Conservation (phyloP, 768 basidiomycete species). For the Paxillus involutus region DNA sequence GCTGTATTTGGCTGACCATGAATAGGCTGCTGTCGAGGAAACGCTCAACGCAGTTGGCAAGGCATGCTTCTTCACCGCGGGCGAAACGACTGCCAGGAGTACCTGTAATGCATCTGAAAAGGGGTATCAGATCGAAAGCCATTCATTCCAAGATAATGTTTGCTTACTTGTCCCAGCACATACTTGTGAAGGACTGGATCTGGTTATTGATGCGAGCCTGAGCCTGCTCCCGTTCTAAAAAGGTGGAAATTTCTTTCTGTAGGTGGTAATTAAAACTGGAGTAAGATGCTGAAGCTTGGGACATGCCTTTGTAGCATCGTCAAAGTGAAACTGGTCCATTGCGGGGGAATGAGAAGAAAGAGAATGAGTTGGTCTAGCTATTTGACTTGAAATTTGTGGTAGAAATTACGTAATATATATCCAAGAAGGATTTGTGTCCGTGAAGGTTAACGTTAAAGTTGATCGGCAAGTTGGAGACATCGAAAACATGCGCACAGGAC, state of each 20-base stretch:
- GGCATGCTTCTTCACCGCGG: slow-evolving; percentile 75
- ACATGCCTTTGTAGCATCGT: slow-evolving; percentile 73
- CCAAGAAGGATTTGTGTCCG: not conserved
- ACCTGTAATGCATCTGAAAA: slow-evolving; percentile 73
- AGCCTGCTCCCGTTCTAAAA: slow-evolving; percentile 81
- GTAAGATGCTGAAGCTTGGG: not conserved
- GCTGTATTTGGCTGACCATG: slow-evolving; percentile 68
- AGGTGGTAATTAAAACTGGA: slow-evolving; percentile 2
- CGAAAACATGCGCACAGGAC: too few species aligned
- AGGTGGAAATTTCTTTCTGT: slow-evolving; percentile 80
- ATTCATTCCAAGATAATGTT: slow-evolving; percentile 5
- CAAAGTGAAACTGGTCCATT: slow-evolving; percentile 58
- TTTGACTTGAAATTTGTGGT: not conserved
- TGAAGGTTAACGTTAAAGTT: too few species aligned
- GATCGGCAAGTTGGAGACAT: too few species aligned
- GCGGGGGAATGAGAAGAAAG: not conserved
- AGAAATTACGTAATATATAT: not conserved
- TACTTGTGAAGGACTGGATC: slow-evolving; percentile 77
- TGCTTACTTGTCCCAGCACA: slow-evolving; percentile 90
- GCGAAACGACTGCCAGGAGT: slow-evolving; percentile 79
- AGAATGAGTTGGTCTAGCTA: too few species aligned
- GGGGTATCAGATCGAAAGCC: slow-evolving; percentile 7
- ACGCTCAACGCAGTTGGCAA: slow-evolving; percentile 87
- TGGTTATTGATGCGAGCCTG: slow-evolving; percentile 67
- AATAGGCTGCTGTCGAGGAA: slow-evolving; percentile 87